These are phyloP conservation scores for Candida sonorensis DNA, from an alignment of 805 yeast genomes.

Conservation along the genomic window DNA sequence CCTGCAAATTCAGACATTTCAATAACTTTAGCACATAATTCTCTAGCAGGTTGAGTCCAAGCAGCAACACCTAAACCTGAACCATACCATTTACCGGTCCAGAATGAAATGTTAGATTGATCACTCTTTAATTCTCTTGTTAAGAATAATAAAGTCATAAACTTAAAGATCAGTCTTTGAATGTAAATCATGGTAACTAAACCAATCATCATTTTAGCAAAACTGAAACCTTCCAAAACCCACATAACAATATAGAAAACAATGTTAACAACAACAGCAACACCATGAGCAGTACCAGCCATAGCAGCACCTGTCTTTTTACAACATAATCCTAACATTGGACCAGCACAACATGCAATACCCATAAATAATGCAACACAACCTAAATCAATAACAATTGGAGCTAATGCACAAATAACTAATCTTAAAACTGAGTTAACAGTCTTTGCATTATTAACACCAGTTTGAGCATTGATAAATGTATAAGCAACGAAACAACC, in stretches of 20 bases:
- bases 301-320: slow-evolving; percentile 93
- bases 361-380: slow-evolving; percentile 68
- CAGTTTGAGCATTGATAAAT: slow-evolving; percentile 79
- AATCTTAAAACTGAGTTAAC: slow-evolving; percentile 72
- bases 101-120: slow-evolving; percentile 95
- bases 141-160: slow-evolving; percentile 68
- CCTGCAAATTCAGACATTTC: slow-evolving; percentile 96
- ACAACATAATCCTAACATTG: slow-evolving; percentile 89
- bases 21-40: slow-evolving; percentile 86
- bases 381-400: slow-evolving; percentile 88
- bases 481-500: slow-evolving; percentile 77
- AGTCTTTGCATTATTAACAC: slow-evolving; percentile 47
- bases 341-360: slow-evolving; percentile 96
- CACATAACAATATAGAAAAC: slow-evolving; percentile 92
- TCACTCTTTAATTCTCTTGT: slow-evolving; percentile 97
- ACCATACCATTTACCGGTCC: slow-evolving; percentile 99
- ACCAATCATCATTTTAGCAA: slow-evolving; percentile 83
- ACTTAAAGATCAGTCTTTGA: slow-evolving; percentile 83
- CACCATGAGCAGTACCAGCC: slow-evolving; percentile 95
- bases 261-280: slow-evolving; percentile 83
- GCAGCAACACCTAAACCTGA: slow-evolving; percentile 91
- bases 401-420: slow-evolving; percentile 78
- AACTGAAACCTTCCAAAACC: slow-evolving; percentile 91
- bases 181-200: slow-evolving; percentile 74
- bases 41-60: slow-evolving; percentile 93